phyloP scores from a whole-genome alignment of 345 rosid species.

The Arabis alpina region DNA sequence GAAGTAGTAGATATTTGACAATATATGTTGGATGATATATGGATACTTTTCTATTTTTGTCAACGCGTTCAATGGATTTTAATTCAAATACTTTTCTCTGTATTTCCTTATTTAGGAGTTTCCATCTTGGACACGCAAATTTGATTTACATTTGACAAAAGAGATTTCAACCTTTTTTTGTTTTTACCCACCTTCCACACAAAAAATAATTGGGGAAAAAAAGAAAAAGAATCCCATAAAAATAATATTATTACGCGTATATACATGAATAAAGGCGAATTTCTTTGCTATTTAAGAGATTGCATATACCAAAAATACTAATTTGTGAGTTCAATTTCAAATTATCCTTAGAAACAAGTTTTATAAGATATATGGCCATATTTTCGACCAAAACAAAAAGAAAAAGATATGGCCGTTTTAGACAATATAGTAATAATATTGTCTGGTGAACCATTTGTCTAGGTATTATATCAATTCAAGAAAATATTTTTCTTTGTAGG shows the following conservation, averaged over 20 bases:
- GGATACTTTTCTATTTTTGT: neutral
- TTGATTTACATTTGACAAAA: slow-evolving; percentile 13
- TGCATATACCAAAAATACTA: neutral
- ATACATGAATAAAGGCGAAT: neutral
- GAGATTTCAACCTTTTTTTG: neutral
- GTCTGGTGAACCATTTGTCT: slow-evolving; percentile 2
- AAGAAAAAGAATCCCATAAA: neutral
- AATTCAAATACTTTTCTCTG: neutral
- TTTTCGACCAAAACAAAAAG: no score
- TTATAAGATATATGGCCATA: no score
- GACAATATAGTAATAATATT: neutral
- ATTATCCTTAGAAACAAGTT: neutral
- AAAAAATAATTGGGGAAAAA: neutral
- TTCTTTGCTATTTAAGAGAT: slow-evolving; percentile 11
- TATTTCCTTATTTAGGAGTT: neutral
- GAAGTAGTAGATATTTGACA: slow-evolving; percentile 22
- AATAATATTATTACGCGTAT: neutral
- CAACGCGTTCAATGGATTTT: no score
- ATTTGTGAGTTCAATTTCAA: slow-evolving; percentile 13
- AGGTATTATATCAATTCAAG: neutral
- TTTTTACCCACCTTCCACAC: neutral
- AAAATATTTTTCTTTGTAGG: neutral
- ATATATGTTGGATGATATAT: slow-evolving; percentile 17
- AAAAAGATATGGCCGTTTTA: neutral
- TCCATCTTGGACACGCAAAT: slow-evolving; percentile 12